These are phyloP conservation scores for Talaromyces trachyspermus DNA, from an alignment of 495 filamentous ascomycete species.

Conservation along the genomic window DNA sequence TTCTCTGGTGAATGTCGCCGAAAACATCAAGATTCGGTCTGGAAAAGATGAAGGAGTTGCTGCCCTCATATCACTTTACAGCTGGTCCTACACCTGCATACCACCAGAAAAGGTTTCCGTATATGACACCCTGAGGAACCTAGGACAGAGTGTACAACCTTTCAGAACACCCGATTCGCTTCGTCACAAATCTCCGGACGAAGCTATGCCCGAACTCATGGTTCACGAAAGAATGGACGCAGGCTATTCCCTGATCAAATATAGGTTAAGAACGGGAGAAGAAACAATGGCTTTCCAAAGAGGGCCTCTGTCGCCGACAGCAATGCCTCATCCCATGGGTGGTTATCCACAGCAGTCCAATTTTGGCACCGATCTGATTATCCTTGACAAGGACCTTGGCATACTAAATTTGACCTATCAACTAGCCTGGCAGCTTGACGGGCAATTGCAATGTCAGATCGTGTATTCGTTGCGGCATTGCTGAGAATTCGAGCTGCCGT, in stretches of 20 bases:
- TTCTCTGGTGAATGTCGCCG: too few relatives aligned
- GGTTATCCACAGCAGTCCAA: background rate
- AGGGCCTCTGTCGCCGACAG: background rate
- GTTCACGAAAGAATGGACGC: background rate
- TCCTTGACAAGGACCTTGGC: slow-evolving; percentile 33
- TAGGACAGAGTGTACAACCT: too few relatives aligned
- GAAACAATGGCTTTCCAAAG: background rate
- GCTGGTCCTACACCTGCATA: too few relatives aligned
- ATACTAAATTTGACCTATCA: slow-evolving; percentile 47
- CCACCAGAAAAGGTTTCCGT: too few relatives aligned
- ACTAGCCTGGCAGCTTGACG: slow-evolving; percentile 42
- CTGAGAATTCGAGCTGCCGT: slow-evolving; percentile 16
- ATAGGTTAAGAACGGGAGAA: slow-evolving; percentile 13
- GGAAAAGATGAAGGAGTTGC: too few relatives aligned
- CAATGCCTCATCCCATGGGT: background rate
- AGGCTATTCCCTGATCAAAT: slow-evolving; percentile 30
- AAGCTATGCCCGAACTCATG: too few relatives aligned
- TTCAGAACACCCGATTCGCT: too few relatives aligned
- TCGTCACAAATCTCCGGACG: too few relatives aligned
- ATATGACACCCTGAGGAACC: too few relatives aligned
- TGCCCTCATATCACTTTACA: too few relatives aligned
- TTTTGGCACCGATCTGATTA: slow-evolving; percentile 24
- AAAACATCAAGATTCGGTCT: too few relatives aligned
- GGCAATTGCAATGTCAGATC: slow-evolving; percentile 24
- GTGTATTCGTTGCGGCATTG: slow-evolving; percentile 18